Base-by-base conservation (phyloP, 2,329 filamentous ascomycete genomes). In the Ceratocystis papillata region DNA sequence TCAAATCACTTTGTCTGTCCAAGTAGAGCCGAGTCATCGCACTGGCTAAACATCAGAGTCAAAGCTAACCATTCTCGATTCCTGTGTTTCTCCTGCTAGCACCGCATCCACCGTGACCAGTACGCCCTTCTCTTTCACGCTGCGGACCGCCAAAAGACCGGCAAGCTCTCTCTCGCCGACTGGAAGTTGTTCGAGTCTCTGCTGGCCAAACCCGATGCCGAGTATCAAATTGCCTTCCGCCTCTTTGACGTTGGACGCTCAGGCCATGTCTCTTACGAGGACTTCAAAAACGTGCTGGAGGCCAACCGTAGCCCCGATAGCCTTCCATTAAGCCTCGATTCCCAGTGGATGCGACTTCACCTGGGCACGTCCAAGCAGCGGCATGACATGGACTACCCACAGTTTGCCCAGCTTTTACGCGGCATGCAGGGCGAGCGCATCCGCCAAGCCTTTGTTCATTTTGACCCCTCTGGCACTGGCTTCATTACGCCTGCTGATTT, bases 221-320 rank as follows among this genome's bases (percentile, higher is more conserved):
- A 99, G 79, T 99, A 99, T 78, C 92, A 97, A 77, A 96, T 99
- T 72, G 93, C 94, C 17, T 99, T 97, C 79, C 89, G 94, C 72
- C 83, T 99, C 65, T 99, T 99, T 77, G 93, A 97, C 74, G 82
- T 90, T 71, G 86, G 93, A 63, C 84, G 89, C 69, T 88, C 85
- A 22, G 94, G 94, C 68, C 83, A 83, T 62, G 90, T 99, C 73
- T 93, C 92, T 75, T 96, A 93, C 73, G 88, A 96, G 48, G 85
- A 91, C 72, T 92, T 99, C 77, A 86, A 90, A 73, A 82, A 85
- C 67, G 79, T 93, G 67, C 96, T 95, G 77, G 88, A 93, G 77
- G 80, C 87, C 72, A 95, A 96, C 82, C 96, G 93, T 79, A 87
- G 87, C n/a, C 79, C 85, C 28, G 82, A 89, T 68, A 90, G 83